Base-by-base conservation (phyloP, 371 early-diverging fungal genomes). In the Mucor velutinosus region DNA sequence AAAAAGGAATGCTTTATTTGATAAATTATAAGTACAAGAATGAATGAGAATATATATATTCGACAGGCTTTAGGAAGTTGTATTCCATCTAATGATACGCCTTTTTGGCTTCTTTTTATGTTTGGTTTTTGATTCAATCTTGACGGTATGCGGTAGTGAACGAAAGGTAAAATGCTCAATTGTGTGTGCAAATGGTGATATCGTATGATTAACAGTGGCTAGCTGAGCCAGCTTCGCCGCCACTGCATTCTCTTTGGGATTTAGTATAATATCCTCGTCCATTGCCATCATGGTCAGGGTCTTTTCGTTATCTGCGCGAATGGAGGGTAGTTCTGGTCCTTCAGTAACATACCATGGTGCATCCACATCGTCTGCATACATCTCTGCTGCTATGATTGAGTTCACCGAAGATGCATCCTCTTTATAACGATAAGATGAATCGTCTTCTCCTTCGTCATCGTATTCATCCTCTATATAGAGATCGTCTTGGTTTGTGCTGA, bases 171-270 rank as follows among this genome's bases (percentile, higher is more conserved):
- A 88, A 75, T 96, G 95, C 51, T 90, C 89, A 64, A 94, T 77
- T 21, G 88, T 86, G 33, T 90, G 93, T 8, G 95, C 89, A 47
- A 90, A 90, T 0, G 96, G 95, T 7, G 93, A 92, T 29, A 97
- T 87, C 19, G 97, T 95, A 72, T 93, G 94, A 71, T 96, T 89
- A 65, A 90, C 86, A 62, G 82, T 85, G 79, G 94, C 87, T 58
- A 97, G 75, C 55, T 92, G 90, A 0, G 96, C 95, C 32, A 97
- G 84, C 73, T 97, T 94, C 8, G 95, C 95, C 11, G 97, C 93
- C 10, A 93, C 86, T 6, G 89, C 85, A 67, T 94, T 93, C 64
- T 93, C 92, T 23, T 85, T 72, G 1, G 92, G 90, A 30, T 89
- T 78, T 17, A 89, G 68, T 15, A 89, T 73, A 8, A 86, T 78